Evolutionary conservation across 768 basidiomycete genomes (phyloP).

Genomic region (Termitomyces titanicus): DNA sequence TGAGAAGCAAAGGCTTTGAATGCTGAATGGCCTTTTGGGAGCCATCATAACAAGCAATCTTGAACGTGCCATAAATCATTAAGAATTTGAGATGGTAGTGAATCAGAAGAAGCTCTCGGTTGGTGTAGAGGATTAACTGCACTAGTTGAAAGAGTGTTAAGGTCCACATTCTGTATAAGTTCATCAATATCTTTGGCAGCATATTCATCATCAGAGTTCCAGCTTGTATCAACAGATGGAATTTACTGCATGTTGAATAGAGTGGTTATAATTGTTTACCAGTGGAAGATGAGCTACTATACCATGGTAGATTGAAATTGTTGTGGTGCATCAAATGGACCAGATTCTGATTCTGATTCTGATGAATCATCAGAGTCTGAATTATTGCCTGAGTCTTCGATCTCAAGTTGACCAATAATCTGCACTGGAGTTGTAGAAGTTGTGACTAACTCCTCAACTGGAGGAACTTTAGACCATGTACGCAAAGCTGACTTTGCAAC

Average conservation of each 20-base stretch:
- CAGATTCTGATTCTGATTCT: not conserved
- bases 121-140: not conserved
- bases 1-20: slow-evolving; percentile 1
- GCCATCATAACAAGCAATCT: not conserved
- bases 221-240: too few species aligned
- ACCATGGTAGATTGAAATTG: not conserved
- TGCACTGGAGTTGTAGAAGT: not conserved
- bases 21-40: not conserved
- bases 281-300: too few species aligned
- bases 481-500: not conserved
- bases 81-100: not conserved
- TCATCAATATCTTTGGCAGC: not conserved
- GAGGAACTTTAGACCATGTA: not conserved
- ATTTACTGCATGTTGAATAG: too few species aligned
- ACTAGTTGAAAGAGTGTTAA: not conserved
- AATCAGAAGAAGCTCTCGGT: not conserved
- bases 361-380: not conserved
- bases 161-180: not conserved
- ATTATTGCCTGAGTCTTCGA: not conserved
- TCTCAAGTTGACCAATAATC: not conserved
- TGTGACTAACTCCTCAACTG: not conserved
- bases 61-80: not conserved
- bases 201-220: too few species aligned
- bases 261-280: too few species aligned
- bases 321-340: not conserved